Conservation (phyloP, 345 rosid species). For the Boechera stricta region DNA sequence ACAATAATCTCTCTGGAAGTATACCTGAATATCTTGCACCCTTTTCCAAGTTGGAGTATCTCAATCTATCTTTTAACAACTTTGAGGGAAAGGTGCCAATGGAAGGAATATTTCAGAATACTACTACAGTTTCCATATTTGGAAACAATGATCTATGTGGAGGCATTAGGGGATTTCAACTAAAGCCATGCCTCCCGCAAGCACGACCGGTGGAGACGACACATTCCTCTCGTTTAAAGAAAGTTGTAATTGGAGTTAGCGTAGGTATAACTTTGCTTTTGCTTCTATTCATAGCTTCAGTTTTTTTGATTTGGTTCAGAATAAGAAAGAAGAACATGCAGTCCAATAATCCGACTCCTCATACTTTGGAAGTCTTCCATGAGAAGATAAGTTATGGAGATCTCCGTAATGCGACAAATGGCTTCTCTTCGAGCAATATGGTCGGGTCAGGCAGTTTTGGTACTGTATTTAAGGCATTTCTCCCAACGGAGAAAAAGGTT, state of each 20-base stretch:
- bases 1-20: constrained; percentile 20
- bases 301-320: rapidly evolving
- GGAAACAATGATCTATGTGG: constrained; percentile 37
- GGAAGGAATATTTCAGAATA: constrained; percentile 28
- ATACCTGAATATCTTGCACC: constrained; percentile 3
- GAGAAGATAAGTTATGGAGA: background rate
- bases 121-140: background rate
- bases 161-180: constrained; percentile 4
- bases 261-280: background rate
- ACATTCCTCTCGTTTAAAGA: background rate
- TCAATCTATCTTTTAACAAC: constrained; percentile 34
- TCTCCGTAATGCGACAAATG: background rate
- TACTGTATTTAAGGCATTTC: background rate
- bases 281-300: background rate
- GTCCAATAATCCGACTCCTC: background rate
- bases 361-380: no score
- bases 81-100: constrained; percentile 26
- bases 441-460: background rate
- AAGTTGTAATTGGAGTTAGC: background rate
- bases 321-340: background rate
- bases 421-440: background rate
- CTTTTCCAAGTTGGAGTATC: background rate
- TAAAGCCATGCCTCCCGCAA: constrained; percentile 14
- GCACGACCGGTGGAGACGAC: background rate
- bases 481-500: background rate